A percentile compares a stretch with the other conserved stretches of the same genome.
Evolutionary conservation across 805 yeast genomes (phyloP).

Genomic region (Pichia heedii): DNA sequence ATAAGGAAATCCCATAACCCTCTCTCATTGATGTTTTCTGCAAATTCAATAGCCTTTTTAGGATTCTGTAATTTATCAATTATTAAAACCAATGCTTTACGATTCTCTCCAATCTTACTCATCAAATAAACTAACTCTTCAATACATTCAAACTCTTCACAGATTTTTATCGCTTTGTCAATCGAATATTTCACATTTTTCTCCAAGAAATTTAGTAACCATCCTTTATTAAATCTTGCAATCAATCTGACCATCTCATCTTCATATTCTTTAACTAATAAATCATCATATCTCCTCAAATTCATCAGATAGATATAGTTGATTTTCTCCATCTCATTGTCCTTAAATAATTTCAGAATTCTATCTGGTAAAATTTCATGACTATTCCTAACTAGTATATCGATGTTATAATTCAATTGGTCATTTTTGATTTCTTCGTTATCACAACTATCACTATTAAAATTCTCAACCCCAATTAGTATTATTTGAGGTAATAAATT

Average conservation of each 20-base stretch:
- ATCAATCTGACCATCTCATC: slow-evolving; percentile 58
- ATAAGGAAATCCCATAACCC: slow-evolving; percentile 79
- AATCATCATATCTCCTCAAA: slow-evolving; percentile 48
- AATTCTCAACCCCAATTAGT: slow-evolving; percentile 28
- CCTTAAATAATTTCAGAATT: slow-evolving; percentile 40
- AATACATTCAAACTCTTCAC: slow-evolving; percentile 42
- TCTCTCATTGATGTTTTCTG: slow-evolving; percentile 51
- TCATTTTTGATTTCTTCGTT: slow-evolving; percentile 25
- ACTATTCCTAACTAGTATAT: slow-evolving; percentile 50
- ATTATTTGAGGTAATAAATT: slow-evolving; percentile 45
- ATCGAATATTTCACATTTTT: slow-evolving; percentile 56
- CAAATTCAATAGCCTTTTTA: slow-evolving; percentile 70
- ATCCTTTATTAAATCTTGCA: slow-evolving; percentile 48
- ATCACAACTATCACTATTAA: slow-evolving; percentile 33
- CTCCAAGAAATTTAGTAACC: slow-evolving; percentile 53
- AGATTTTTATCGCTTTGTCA: slow-evolving; percentile 57
- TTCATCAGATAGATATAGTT: slow-evolving; percentile 58
- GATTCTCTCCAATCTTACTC: slow-evolving; percentile 74
- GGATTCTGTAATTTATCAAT: slow-evolving; percentile 75
- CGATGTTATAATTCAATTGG: slow-evolving; percentile 34
- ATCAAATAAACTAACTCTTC: slow-evolving; percentile 75
- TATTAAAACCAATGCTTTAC: slow-evolving; percentile 66
- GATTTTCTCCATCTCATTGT: slow-evolving; percentile 36
- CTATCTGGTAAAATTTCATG: slow-evolving; percentile 53
- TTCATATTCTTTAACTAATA: slow-evolving; percentile 48